These are phyloP conservation scores for Eimeria sp. DNA, from an alignment of 169 alveolate species.

Conservation along the genomic window DNA sequence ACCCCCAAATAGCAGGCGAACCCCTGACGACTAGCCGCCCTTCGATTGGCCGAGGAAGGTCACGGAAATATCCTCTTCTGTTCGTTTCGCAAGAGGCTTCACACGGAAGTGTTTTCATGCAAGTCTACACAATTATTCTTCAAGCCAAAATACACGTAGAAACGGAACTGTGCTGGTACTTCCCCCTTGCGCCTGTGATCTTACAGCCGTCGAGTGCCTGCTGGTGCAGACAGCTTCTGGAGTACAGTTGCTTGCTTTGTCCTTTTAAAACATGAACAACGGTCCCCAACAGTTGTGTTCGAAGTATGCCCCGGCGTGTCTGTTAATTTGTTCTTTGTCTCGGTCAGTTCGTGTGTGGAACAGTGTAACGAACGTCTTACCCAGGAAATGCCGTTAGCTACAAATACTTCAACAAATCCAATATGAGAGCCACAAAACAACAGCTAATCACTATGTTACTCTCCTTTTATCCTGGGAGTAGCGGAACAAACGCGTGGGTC, in stretches of 20 bases:
- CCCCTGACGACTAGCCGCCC: conserved; percentile 30
- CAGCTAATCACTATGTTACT: not conserved
- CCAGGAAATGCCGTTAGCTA: not conserved
- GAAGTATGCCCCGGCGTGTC: not conserved
- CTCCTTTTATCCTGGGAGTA: not conserved
- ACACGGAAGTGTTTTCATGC: not conserved
- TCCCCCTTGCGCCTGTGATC: not conserved
- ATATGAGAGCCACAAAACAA: not conserved
- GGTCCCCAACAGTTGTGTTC: not conserved
- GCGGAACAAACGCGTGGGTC: not conserved
- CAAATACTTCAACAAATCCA: not conserved
- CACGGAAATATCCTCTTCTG: not conserved
- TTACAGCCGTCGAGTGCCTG: not conserved
- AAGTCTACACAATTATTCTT: not conserved
- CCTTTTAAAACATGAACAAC: not conserved
- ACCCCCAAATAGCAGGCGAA: not conserved
- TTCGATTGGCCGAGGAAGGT: not conserved
- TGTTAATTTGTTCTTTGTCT: not conserved
- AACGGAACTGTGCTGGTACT: not conserved
- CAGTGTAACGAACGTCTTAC: not conserved
- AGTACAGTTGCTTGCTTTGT: not conserved
- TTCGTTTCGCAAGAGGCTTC: not conserved
- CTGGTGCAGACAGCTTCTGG: not conserved
- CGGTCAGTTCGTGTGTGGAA: not conserved
- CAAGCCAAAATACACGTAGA: not conserved